Evolutionary conservation across 306 rosid genomes (phyloP).

Genomic region (Pyrus communis): DNA sequence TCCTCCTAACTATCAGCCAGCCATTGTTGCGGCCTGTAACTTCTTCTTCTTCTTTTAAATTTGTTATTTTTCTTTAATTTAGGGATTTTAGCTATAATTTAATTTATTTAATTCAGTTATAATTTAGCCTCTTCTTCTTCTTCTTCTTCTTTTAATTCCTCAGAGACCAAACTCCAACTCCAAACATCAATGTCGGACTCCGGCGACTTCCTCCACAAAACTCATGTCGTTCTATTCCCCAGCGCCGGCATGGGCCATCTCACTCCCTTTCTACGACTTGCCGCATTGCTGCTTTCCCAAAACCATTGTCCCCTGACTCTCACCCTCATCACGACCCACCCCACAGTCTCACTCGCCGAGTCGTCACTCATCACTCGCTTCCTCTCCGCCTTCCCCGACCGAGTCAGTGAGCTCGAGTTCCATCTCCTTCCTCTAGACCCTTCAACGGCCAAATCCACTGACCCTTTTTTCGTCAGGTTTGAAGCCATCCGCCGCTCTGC

Average conservation of each 20-base stretch:
- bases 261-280: constrained; percentile 42
- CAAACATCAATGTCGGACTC: neutral
- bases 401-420: constrained; percentile 3
- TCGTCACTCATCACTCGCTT: constrained; percentile 34
- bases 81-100: no score
- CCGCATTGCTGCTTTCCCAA: constrained; percentile 27
- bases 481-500: constrained; percentile 36
- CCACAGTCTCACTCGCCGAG: constrained; percentile 44
- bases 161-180: neutral
- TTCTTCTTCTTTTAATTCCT: no score
- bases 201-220: neutral
- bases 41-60: no score
- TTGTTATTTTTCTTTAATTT: no score
- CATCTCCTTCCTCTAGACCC: constrained; percentile 20
- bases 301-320: constrained; percentile 30
- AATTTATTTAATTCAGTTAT: no score
- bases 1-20: no score
- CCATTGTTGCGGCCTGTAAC: no score
- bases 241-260: constrained; percentile 62
- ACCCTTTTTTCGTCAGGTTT: constrained; percentile 35
- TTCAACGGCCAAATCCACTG: constrained; percentile 13
- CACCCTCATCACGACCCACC: constrained; percentile 40
- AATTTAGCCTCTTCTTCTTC: no score
- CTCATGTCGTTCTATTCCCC: constrained; percentile 50
- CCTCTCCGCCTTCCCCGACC: constrained; percentile 34